Base-by-base conservation (phyloP, 2,329 filamentous ascomycete genomes). In the Pseudogymnoascus sp. region DNA sequence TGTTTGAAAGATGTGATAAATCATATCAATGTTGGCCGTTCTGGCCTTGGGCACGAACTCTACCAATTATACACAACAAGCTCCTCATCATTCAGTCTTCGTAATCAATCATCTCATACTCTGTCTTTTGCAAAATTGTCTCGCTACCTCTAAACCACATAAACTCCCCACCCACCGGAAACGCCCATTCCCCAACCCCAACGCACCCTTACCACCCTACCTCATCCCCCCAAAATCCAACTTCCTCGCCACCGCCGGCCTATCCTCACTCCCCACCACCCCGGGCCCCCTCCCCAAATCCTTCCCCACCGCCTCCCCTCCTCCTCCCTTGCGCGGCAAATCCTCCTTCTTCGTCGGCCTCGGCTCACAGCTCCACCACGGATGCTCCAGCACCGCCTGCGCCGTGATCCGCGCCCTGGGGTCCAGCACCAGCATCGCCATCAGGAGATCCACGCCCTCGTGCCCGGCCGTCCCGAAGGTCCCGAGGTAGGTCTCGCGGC, bases 361-460 rank as follows among this genome's bases (percentile, higher is more conserved):
- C 0, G 95, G 95, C 37, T 95, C 88, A 23, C 83, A 84, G 42
- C 84, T 84, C 91, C 93, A 99, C 87, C 91, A 99, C 59, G 82
- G 79, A 74, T 97, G 93, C 73, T 86, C 81, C 63, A 99, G 81
- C 73, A 95, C 88, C 67, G 90, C 84, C 37, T 83, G 80, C 0
- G 93, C 91, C 0, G 87, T 91, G 70, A 91, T 87, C 64, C 95
- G 83, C 75, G 89, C 91, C 72, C 86, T 84, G n/a, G 95, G 95
- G 76, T 99, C 91, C 66, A 97, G 83, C 11, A 84, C 82, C 66
- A 97, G 81, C 77, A 96, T 96, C 68, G 85, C 86, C 81, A 95
- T 90, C 61, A 99, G 80, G 65, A 99, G 78, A 74, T 97, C 93
- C 31, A 96, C 91, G 47, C 95, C 95, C 61, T 91, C 84, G 8